Base-by-base conservation (phyloP, 1,284 basidiomycete genomes). In the Xerocomus minutiporus region DNA sequence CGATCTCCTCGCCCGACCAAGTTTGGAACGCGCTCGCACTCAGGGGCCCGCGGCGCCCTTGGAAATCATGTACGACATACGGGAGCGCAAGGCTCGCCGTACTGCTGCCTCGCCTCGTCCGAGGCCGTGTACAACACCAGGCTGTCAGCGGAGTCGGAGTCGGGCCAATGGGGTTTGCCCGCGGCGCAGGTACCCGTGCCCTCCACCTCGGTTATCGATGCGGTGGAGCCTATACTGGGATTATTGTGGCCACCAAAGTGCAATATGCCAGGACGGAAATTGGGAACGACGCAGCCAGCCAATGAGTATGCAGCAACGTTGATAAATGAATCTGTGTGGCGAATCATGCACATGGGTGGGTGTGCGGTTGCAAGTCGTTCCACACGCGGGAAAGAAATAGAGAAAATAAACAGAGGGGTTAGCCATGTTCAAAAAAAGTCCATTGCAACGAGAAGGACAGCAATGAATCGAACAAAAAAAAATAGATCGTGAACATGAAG, bases 271-370 rank as follows among this genome's bases (percentile, higher is more conserved):
- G 4, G 32, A 35, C 34, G 38, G 38, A 40, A 23, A 40, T 40
- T 20, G 9, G 17, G 9, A 4, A 11, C 17, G n/a, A 35, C n/a
- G 8, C 15, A 35, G n/a, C 35, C 35, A 35, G 34, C 13, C 34
- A 35, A n/a, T n/a, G 17, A 38, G 36, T 20, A 13, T 34, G 12
- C 32, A 34, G 32, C 32, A 13, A 40, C 8, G 29, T 44, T 17
- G 42, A 61, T 61, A 61, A 58, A 51, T 64, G 64, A 63, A 34
- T 66, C 57, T 60, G 28, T 36, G 42, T 55, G 53, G 32, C 13
- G 48, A 43, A 48, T 52, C 51, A 9, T 39, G 46, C 41, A 43
- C 38, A 42, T 42, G 32, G 32, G 26, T 42, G 8, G 9, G 13
- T 17, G 32, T 17, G 40, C 20, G 20, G 20, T 20, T 20, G 20